Percentiles rank a stretch among this genome's conserved stretches.
Evolutionary conservation across 176 grass and related monocot genomes (phyloP).

Genomic region (Otatea glauca): DNA sequence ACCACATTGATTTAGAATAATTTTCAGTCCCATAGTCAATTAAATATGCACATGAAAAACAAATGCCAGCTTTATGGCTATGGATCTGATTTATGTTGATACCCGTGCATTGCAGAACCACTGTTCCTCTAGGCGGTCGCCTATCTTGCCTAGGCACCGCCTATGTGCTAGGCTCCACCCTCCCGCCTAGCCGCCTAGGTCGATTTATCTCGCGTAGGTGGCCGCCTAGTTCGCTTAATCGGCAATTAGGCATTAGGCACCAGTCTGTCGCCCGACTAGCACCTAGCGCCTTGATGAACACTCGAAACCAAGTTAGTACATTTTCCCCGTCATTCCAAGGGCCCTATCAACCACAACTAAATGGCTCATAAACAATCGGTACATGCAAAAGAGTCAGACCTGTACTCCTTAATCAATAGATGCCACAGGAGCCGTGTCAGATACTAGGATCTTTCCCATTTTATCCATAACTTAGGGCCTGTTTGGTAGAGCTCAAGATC

Average conservation of each 20-base stretch:
- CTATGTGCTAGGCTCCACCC: no score
- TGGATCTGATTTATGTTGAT: slow-evolving; percentile 24
- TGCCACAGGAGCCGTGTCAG: no score
- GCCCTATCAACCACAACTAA: background rate
- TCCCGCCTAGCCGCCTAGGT: no score
- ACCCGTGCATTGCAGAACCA: background rate
- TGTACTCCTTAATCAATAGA: background rate
- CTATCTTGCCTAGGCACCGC: no score
- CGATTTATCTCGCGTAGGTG: no score
- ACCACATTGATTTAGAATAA: background rate
- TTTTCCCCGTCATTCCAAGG: slow-evolving; percentile 2
- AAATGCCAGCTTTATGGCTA: background rate
- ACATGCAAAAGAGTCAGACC: slow-evolving; percentile 20
- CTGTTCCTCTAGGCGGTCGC: no score
- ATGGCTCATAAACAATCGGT: background rate
- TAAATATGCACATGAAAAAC: background rate
- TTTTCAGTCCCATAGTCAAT: background rate
- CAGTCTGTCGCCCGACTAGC: no score
- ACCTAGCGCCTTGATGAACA: no score
- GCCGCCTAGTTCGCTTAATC: no score
- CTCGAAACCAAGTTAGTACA: background rate
- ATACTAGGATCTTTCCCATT: background rate
- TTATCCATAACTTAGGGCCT: no score
- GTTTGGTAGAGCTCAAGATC: no score
- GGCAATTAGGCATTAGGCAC: no score